Evolutionary conservation across 1,139 yeast genomes (phyloP).

Genomic region (Sugiyamaella sp.): DNA sequence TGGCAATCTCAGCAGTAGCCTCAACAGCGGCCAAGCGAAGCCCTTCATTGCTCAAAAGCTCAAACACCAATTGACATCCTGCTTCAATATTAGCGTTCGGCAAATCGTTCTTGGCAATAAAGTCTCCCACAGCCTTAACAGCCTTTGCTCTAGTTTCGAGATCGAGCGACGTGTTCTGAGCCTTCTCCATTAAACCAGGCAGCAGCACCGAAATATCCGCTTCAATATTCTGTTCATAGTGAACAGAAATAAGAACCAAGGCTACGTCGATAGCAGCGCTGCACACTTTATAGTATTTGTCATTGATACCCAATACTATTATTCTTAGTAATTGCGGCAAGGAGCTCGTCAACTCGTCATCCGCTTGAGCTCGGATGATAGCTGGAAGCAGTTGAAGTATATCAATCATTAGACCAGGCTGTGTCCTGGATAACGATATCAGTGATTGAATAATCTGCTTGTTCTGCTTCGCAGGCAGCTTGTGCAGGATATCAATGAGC

Average conservation of each 20-base stretch:
- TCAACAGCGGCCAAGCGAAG: slow-evolving; percentile 36
- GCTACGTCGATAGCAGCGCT: slow-evolving; percentile 54
- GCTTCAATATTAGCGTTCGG: slow-evolving; percentile 17
- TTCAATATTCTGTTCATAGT: slow-evolving; percentile 16
- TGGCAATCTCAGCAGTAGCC: slow-evolving; percentile 34
- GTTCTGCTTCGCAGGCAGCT: slow-evolving; percentile 23
- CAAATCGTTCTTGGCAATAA: slow-evolving; percentile 7
- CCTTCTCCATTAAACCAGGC: slow-evolving; percentile 43
- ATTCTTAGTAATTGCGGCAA: slow-evolving; percentile 41
- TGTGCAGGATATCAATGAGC: slow-evolving; percentile 26
- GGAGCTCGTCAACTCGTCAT: slow-evolving; percentile 25
- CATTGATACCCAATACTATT: slow-evolving; percentile 50
- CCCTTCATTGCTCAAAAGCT: slow-evolving; percentile 38
- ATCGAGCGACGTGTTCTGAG: slow-evolving; percentile 49
- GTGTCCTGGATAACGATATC: slow-evolving; percentile 12
- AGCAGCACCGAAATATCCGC: slow-evolving; percentile 24
- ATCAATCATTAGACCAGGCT: slow-evolving; percentile 31
- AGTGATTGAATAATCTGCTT: slow-evolving; percentile 19
- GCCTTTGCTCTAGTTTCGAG: slow-evolving; percentile 56
- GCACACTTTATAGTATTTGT: slow-evolving; percentile 54
- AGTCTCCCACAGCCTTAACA: slow-evolving; percentile 42
- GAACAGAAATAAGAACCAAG: slow-evolving; percentile 42
- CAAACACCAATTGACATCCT: slow-evolving; percentile 32
- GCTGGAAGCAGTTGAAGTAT: slow-evolving; percentile 30
- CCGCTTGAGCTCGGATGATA: slow-evolving; percentile 22